Percentiles rank a stretch among this genome's conserved stretches.
Conservation (phyloP, 768 basidiomycete genomes). For the Symmetrospora coprosmae region DNA sequence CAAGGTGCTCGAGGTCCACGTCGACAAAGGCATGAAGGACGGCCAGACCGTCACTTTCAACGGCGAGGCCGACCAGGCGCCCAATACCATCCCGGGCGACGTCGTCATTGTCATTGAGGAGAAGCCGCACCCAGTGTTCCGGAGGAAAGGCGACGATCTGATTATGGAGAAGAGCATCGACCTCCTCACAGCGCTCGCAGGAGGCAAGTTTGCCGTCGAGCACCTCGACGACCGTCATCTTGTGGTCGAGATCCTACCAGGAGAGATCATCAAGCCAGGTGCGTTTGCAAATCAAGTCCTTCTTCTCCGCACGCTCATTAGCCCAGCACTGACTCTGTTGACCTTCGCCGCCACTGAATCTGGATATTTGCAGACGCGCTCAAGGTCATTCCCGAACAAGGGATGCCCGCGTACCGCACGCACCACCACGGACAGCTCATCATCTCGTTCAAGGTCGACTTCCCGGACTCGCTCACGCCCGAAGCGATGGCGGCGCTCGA, state of each 20-base stretch:
- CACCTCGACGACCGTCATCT: constrained; percentile 88
- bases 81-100: constrained; percentile 76
- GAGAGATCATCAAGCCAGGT: constrained; percentile 90
- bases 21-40: constrained; percentile 95
- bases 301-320: constrained; percentile 17
- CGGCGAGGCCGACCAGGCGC: constrained; percentile 86
- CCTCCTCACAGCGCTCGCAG: constrained; percentile 79
- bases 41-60: constrained; percentile 76
- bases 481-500: constrained; percentile 60
- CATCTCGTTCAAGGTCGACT: constrained; percentile 69
- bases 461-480: constrained; percentile 68
- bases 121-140: constrained; percentile 76
- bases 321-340: constrained; percentile 11
- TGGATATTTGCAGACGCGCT: constrained; percentile 50
- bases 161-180: constrained; percentile 78
- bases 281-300: constrained; percentile 31
- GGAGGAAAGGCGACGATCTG: constrained; percentile 74
- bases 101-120: constrained; percentile 88
- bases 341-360: no score
- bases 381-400: constrained; percentile 84
- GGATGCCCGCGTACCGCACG: constrained; percentile 97
- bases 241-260: constrained; percentile 66
- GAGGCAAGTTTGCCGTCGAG: constrained; percentile 74
- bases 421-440: constrained; percentile 91
- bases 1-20: constrained; percentile 91